Base-by-base conservation (phyloP, 306 rosid genomes). In the Vicia sativa region DNA sequence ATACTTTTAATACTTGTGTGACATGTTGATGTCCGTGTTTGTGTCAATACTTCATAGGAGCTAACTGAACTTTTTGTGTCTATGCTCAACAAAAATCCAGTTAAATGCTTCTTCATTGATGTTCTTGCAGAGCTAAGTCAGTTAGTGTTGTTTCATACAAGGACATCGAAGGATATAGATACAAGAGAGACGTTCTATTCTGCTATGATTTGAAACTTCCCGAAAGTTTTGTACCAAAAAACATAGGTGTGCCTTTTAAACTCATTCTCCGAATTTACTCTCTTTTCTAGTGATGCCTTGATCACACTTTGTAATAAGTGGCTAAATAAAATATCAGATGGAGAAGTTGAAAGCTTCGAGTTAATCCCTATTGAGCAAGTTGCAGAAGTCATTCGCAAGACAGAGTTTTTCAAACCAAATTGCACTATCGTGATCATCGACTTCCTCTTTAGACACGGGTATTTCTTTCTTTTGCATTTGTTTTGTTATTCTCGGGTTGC, bases 141-240 rank as follows among this genome's bases (percentile, higher is more conserved):
- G 96, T 85, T 23, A 84, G 98, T 26, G 96, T 84, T 70, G 83
- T 92, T 75, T 90, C 98, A 10, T 90, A 86, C 68, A 57, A 78
- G 84, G 98, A 92, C 83, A 90, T 92, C 70, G 81, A 90, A 44
- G 93, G 85, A 46, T 77, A 79, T 49, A 84, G 85, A 73, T 87
- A 75, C 70, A 87, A 92, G 72, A 85, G 96, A 76, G 91, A 90
- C 77, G 86, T 84, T 64, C 80, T 84, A 63, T 90, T 92, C 83
- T 90, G 98, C 77, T 92, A 90, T 74, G 98, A 92, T 83, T 80
- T 92, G 66, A 84, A 77, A 67, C 96, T 92, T 70, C 93, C 96
- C 1, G 82, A 83, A 78, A 80, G 72, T 75, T 90, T 90, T 77
- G 46, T 62, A 28, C 97, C 98, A 0, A 65, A 85, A 78, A 93